These are phyloP conservation scores for Fraxinus baroniana DNA, from an alignment of 305 asterid genomes.

Conservation along the genomic window DNA sequence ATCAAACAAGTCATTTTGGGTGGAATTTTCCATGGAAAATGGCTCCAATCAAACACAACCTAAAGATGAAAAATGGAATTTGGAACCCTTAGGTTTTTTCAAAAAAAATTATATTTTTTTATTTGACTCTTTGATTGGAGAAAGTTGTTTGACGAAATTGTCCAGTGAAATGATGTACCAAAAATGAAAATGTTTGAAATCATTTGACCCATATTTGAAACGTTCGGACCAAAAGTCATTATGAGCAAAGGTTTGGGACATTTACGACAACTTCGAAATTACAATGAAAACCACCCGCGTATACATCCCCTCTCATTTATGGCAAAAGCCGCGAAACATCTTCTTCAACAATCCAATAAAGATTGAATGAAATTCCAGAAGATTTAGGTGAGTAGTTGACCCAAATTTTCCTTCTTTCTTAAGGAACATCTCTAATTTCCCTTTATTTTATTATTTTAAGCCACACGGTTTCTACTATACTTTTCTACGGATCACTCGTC, in stretches of 20 bases:
- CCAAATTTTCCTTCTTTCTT: constrained; percentile 15
- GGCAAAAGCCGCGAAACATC: neutral
- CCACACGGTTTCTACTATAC: constrained; percentile 5
- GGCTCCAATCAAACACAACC: too few species aligned
- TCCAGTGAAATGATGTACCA: too few species aligned
- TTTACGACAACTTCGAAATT: neutral
- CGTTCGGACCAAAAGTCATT: neutral
- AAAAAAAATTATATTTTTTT: too few species aligned
- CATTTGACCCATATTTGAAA: neutral
- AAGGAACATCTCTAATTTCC: constrained; percentile 18
- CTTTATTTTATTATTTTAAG: neutral
- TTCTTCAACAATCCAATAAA: neutral
- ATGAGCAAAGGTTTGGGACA: neutral
- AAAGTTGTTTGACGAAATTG: too few species aligned
- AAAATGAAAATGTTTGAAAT: too few species aligned
- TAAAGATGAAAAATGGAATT: too few species aligned
- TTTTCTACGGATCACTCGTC: neutral
- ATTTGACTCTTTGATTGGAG: too few species aligned
- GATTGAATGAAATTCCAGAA: neutral
- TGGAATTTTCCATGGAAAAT: too few species aligned
- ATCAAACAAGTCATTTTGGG: too few species aligned
- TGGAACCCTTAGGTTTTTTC: too few species aligned
- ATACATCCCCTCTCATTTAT: neutral
- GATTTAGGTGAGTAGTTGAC: constrained; percentile 1
- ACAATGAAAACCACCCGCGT: constrained; percentile 7